A percentile compares a stretch with the other conserved stretches of the same genome.
Conservation (phyloP, 2,329 filamentous ascomycete species). For the Exophiala spinifera region DNA sequence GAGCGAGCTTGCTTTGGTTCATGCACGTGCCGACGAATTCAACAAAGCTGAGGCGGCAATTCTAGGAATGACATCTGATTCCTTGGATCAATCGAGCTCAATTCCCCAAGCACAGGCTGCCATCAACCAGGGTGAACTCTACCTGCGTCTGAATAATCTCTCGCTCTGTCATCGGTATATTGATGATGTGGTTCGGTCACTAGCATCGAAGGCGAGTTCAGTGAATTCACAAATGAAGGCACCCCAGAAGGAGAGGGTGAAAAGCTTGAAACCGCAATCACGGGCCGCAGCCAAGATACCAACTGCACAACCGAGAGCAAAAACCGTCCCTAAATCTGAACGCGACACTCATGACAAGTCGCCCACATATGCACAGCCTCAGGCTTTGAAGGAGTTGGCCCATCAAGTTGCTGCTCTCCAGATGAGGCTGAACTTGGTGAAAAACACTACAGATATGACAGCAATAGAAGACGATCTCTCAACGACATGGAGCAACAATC, state of each 20-base stretch:
- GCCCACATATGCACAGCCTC: not conserved
- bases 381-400: not conserved
- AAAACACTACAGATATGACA: not conserved
- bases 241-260: not conserved
- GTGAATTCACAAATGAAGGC: not conserved
- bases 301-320: not conserved
- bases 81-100: not conserved
- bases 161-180: constrained; percentile 8
- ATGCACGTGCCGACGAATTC: constrained; percentile 18
- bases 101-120: not conserved
- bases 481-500: not conserved
- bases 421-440: constrained; percentile 42
- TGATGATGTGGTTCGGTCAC: constrained; percentile 3
- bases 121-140: constrained; percentile 15
- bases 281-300: not conserved
- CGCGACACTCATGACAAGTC: not conserved
- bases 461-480: constrained; percentile 34
- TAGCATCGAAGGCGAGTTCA: not conserved
- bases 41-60: constrained; percentile 7
- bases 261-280: not conserved
- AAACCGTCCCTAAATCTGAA: not conserved
- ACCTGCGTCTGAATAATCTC: constrained; percentile 8
- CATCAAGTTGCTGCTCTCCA: not conserved
- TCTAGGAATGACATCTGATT: not conserved
- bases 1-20: constrained; percentile 14